Evolutionary conservation across 1,284 basidiomycete genomes (phyloP), one percentile per base, ranked within the genome.

Genomic region (Puccinia triticina): DNA sequence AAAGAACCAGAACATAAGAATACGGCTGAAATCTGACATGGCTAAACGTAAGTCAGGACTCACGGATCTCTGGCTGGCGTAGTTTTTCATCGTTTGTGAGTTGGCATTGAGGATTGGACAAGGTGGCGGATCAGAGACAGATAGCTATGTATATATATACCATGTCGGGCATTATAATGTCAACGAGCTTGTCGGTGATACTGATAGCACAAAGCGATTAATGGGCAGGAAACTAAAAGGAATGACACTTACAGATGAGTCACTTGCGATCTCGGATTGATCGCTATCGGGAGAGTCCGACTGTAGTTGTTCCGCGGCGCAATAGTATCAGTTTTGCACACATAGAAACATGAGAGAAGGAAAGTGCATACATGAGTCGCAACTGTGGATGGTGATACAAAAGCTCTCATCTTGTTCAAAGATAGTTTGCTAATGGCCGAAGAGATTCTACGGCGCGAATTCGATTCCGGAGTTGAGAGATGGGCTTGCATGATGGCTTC

Each of bases 91-190:
- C 4, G 59, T 64, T 34, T 64, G 59, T 18, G 59, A 32, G 59
- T 64, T 37, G 59, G 59, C 12, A 37, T 34, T 2, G 3, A 64
- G 26, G 32, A 21, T 34, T 11, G 59, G 29, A 29, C 57, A 59
- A 59, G 57, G 57, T 5, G 57, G 57, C 21, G 57, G 57, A n/a
- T n/a, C n/a, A n/a, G 57, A 59, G 57, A 64, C 59, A 64, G 59
- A 64, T 64, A 37, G 18, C 32, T 34, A 43, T 43, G n/a, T n/a
- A n/a, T n/a, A n/a, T 43, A 12, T 43, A 12, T 43, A 43, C 12
- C 40, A 43, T 43, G 4, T 43, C 7, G 12, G 12, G 40, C 7
- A n/a, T n/a, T 43, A 7, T 43, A 43, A 43, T 12, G 40, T 43
- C 12, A 43, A 43, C 40, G 40, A 43, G 40, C 40, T 43, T 12